Percentiles rank a stretch among this genome's conserved stretches.
Evolutionary conservation across 495 filamentous ascomycete species (phyloP).

Genomic region (Pyronema domesticum): DNA sequence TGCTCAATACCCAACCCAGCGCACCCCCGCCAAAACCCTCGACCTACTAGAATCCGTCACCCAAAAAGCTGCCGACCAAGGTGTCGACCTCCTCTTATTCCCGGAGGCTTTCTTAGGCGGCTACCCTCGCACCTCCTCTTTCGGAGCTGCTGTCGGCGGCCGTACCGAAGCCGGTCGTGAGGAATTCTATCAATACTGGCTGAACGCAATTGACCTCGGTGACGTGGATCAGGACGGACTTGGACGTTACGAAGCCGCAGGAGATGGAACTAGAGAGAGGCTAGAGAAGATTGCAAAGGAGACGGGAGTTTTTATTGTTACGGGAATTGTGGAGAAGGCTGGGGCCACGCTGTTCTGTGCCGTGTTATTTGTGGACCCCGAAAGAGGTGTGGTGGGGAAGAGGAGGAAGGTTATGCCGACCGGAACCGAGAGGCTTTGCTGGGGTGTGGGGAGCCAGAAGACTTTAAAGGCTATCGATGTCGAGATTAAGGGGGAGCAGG

Average conservation of each 20-base stretch:
- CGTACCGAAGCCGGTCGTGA: conserved; percentile 54
- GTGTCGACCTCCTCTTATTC: conserved; percentile 64
- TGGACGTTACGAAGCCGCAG: conserved; percentile 25
- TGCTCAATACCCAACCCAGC: conserved; percentile 54
- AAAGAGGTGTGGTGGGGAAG: conserved; percentile 57
- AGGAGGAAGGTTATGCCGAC: conserved; percentile 95
- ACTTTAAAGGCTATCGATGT: conserved; percentile 71
- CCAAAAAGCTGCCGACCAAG: conserved; percentile 30
- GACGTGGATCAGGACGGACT: conserved; percentile 40
- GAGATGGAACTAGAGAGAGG: conserved; percentile 72
- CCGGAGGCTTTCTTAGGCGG: conserved; percentile 89
- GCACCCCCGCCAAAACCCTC: conserved; percentile 48
- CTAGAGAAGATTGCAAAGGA: conserved; percentile 57
- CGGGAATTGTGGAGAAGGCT: conserved; percentile 59
- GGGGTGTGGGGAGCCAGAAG: conserved; percentile 70
- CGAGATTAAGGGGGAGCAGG: conserved; percentile 52
- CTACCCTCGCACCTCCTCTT: conserved; percentile 69
- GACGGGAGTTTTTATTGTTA: conserved; percentile 62
- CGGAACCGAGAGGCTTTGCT: conserved; percentile 63
- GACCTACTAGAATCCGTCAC: conserved; percentile 41
- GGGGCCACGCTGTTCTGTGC: conserved; percentile 66
- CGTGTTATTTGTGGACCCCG: conserved; percentile 67
- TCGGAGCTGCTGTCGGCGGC: conserved; percentile 55
- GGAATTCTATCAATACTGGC: conserved; percentile 70
- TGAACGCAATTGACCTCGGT: conserved; percentile 62